Base-by-base conservation (phyloP, 1,284 basidiomycete species). In the Vanrija sp. region DNA sequence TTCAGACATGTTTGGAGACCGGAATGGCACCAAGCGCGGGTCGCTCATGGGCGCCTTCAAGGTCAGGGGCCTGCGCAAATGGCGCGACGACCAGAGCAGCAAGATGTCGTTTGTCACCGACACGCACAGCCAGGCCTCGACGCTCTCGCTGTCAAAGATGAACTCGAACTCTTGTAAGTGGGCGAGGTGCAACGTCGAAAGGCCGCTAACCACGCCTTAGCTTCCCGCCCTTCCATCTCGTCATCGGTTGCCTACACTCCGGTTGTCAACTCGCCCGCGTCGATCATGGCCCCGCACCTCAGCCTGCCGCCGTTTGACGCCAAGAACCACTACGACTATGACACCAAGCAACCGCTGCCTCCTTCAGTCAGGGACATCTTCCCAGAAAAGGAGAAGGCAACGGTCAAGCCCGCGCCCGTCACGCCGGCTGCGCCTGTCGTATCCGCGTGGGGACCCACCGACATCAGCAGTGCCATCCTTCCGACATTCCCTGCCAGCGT, bases 401-500 rank as follows among this genome's bases (percentile, higher is more conserved):
- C 35, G 18, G 45, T 47, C 22, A 37, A 47, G 45, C 22, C 35
- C 14, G 35, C 45, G 7, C 45, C 45, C 3, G 16, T 18, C 9
- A 38, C 37, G 20, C 8, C 35, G 31, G 39, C 19, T 44, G 20
- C 48, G 22, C 20, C 24, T 19, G 20, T 25, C 31, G 24, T 41
- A 20, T 18, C 37, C 36, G 38, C 45, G 0, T 59, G 57, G 57
- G 22, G 43, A 6, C 45, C 51, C 10, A 42, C 20, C 14, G 56
- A 49, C 38, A 53, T 54, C 24, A 56, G 55, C 14, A 49, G 25
- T 22, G 58, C 65, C 19, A 61, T 68, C 31, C 50, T 70, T 0
- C 68, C 68, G 9, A 41, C 53, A 2, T 68, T 66, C 58, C 68
- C 68, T 1, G 57, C 67, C 14, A 47, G 54, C 10, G 6, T 60